Base-by-base conservation (phyloP, 495 filamentous ascomycete species). In the Penicillium atrosanguineum region DNA sequence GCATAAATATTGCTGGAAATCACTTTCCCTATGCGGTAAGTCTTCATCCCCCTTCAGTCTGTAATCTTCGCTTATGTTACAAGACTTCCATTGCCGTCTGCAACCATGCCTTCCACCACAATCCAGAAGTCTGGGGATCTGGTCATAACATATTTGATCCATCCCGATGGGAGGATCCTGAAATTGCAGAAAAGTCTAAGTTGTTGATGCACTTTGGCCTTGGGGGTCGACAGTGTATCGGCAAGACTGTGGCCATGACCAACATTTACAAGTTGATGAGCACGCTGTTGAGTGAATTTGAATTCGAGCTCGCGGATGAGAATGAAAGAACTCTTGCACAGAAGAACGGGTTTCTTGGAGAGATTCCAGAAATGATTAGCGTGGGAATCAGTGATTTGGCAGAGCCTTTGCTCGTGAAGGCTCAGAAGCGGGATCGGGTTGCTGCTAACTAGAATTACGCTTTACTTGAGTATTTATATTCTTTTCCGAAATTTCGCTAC, bases 301-400 rank as follows among this genome's bases (percentile, higher is more conserved):
- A 52, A 11, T 50, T 53, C 44, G 39, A 40, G 19, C 23, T 57
- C 21, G 49, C 49, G 0, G 55, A 57, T 41, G 14, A 41, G n/a
- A n/a, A 29, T 3, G 45, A 57, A 44, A 16, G 38, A 8, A 28
- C 15, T 12, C 18, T 5, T 14, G 23, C 39, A 2, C 1, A 7
- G 11, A 9, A 11, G 1, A 25, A 40, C 28, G 39, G 7, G 4
- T 44, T 48, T 16, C 6, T 9, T 14, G 31, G 45, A 14, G 12
- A 52, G 36, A 41, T 53, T 6, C 55, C 49, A 3, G 55, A 53
- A 9, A 28, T 58, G 19, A 58, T 53, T 6, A 58, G 55, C 19
- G 49, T 57, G 3, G 55, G 55, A 1, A 57, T 57, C 31, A 57
- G 55, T 53, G 55, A 57, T 50, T 31, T 57, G 8, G 55, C 55